These are phyloP conservation scores for Rhodotorula sp. DNA, from an alignment of 1,284 basidiomycete species.

Conservation along the genomic window DNA sequence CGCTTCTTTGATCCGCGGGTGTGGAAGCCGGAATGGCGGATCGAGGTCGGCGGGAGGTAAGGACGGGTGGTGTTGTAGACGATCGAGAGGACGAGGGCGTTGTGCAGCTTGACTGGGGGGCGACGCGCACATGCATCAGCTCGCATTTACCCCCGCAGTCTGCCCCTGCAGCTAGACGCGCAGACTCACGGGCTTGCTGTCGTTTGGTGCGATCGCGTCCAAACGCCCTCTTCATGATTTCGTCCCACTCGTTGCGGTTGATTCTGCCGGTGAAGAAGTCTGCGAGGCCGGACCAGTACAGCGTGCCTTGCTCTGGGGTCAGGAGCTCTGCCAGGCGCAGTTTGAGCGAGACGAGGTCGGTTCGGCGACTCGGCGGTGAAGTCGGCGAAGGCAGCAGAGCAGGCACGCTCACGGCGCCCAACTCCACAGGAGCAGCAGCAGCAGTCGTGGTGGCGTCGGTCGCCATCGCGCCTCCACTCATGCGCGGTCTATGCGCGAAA, in stretches of 20 bases:
- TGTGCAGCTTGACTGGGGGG: slow-evolving; percentile 51
- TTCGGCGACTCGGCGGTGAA: slow-evolving; percentile 35
- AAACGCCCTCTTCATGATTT: slow-evolving; percentile 43
- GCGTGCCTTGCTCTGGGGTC: slow-evolving; percentile 24
- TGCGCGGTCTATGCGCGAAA: too few species aligned
- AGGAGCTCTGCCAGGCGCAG: slow-evolving; percentile 41
- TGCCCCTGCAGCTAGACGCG: rapidly evolving
- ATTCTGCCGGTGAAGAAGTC: slow-evolving; percentile 50
- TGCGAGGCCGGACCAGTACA: slow-evolving; percentile 50
- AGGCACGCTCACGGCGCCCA: not conserved
- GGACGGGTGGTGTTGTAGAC: slow-evolving; percentile 50
- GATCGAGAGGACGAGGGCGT: slow-evolving; percentile 51
- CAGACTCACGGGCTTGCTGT: slow-evolving; percentile 2
- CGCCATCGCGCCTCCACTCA: not conserved
- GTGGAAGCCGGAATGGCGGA: slow-evolving; percentile 43
- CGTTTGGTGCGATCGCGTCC: slow-evolving; percentile 22
- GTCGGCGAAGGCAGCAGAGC: slow-evolving; percentile 25
- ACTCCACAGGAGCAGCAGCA: not conserved
- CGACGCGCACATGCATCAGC: not conserved
- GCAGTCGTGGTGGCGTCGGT: too few species aligned
- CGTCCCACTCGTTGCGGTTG: slow-evolving; percentile 49
- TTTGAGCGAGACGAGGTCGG: slow-evolving; percentile 45
- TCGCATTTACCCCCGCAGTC: not conserved
- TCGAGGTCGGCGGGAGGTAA: slow-evolving; percentile 37
- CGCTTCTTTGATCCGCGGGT: slow-evolving; percentile 37